Base-by-base conservation (phyloP, 495 filamentous ascomycete species). In the Xylaria longipes region DNA sequence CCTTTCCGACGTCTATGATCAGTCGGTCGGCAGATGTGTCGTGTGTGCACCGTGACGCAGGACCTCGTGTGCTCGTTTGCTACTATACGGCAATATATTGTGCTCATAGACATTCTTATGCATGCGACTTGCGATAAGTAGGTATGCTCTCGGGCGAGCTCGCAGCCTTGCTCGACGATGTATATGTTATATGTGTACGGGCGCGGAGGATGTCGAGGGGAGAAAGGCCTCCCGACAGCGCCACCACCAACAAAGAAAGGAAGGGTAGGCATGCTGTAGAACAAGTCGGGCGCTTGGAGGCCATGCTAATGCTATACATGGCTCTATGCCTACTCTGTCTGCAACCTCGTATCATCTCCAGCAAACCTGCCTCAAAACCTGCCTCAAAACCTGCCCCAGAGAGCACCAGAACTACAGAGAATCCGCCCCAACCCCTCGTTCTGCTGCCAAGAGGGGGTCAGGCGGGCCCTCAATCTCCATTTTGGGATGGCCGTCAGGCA, bases 371-470 rank as follows among this genome's bases (percentile, higher is more conserved):
- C 29, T n/a, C n/a, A n/a, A n/a, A n/a, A n/a, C n/a, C n/a, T n/a
- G n/a, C n/a, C n/a, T n/a, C n/a, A n/a, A n/a, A 48, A 48, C 62
- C 45, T 65, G 62, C 58, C 46, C 52, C 29, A 33, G 15, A 46
- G 41, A 64, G 25, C 60, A 63, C 60, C 60, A 65, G 7, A 60
- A 60, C 57, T 17, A n/a, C 15, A 22, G 57, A 54, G n/a, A 25
- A 52, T 25, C 4, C 56, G 3, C 50, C 33, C 66, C 56, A 65
- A 71, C 69, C 69, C 69, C 69, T 71, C 69, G 69, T 57, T 52
- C 48, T 46, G 29, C 25, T 45, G 67, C 58, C 60, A 71, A 71
- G 60, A 65, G 29, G 60, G 56, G 69, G 60, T 64, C 58, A 71
- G 58, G 69, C 50, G 69, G 60, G 46, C 35, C 45, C 35, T 61